Base-by-base conservation (phyloP, 2,329 filamentous ascomycete genomes). In the Knoxdaviesia capensis region DNA sequence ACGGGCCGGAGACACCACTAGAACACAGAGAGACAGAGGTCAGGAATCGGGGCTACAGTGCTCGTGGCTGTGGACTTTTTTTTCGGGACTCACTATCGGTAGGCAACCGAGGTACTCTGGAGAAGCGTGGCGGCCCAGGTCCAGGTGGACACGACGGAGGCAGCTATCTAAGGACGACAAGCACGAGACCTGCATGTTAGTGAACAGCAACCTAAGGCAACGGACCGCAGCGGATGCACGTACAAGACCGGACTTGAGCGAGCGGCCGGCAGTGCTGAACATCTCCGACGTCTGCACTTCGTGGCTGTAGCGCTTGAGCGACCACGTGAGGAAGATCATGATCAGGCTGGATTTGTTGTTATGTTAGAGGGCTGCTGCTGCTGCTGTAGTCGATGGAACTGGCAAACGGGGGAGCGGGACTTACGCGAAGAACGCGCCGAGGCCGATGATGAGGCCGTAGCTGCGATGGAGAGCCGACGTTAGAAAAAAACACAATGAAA, bases 141-240 rank as follows among this genome's bases (percentile, higher is more conserved):
- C 82, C 82, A 88, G 20, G 76, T 81, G 32, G 77, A 83, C 5
- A 87, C 80, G n/a, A 88, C 81, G 4, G 81, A 81, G 6, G 79
- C 79, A 31, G 38, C 38, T 29, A 31, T 7, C 11, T 40, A 11
- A 8, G 31, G 11, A 29, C 5, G 38, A 11, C 28, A 40, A 31
- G 11, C 28, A 40, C 11, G 34, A 11, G 34, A 11, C 8, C 20
- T 35, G 34, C 34, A 11, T 11, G 34, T 9, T 35, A 11, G 34
- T 35, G 11, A 35, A 35, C 8, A 11, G 11, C 8, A 35, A 35
- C 9, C 34, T 9, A 35, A 35, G 34, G 20, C 20, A 20, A 20
- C 2, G 20, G 20, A 20, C 20, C 20, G 20, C 20, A 20, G 20
- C 20, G 20, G 20, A 35, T 9, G 34, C 8, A 7, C 80, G 78